Conservation (phyloP, 495 filamentous ascomycete genomes). For the Podospora australis region DNA sequence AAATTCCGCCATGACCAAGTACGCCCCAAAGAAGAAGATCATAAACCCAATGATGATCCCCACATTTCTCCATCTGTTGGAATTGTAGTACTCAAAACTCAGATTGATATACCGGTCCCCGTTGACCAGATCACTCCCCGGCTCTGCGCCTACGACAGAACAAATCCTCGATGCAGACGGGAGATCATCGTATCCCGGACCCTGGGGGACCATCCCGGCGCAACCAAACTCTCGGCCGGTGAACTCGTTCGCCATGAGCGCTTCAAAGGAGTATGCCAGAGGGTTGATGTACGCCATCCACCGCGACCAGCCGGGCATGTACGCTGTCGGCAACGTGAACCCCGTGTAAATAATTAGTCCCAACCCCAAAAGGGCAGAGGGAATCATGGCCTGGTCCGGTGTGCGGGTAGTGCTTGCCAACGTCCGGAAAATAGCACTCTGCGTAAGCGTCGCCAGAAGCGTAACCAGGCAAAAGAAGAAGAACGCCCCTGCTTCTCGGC, state of each 20-base stretch:
- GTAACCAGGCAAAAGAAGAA: conserved; percentile 51
- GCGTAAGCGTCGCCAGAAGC: neutral
- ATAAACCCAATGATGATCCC: conserved; percentile 64
- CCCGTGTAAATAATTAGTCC: conserved; percentile 72
- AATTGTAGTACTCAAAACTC: conserved; percentile 50
- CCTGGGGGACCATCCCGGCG: conserved; percentile 42
- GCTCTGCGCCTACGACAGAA: conserved; percentile 36
- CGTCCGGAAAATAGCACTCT: conserved; percentile 48
- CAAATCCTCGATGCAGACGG: conserved; percentile 46
- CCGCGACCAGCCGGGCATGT: conserved; percentile 74
- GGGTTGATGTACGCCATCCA: conserved; percentile 81
- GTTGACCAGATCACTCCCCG: conserved; percentile 43
- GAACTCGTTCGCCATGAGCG: conserved; percentile 62
- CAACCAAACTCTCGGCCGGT: conserved; percentile 39
- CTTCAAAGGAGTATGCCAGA: conserved; percentile 69
- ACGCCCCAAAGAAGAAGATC: conserved; percentile 62
- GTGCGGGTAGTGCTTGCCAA: conserved; percentile 64
- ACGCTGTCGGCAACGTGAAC: conserved; percentile 61
- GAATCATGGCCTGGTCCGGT: conserved; percentile 62
- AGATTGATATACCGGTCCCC: conserved; percentile 55
- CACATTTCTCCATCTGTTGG: conserved; percentile 71
- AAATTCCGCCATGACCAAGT: conserved; percentile 49
- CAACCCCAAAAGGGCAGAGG: conserved; percentile 61
- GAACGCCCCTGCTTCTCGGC: conserved; percentile 48
- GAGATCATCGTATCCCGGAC: conserved; percentile 33